These are phyloP conservation scores for Curvularia spicifera DNA, from an alignment of 2,329 filamentous ascomycete species.

Conservation along the genomic window DNA sequence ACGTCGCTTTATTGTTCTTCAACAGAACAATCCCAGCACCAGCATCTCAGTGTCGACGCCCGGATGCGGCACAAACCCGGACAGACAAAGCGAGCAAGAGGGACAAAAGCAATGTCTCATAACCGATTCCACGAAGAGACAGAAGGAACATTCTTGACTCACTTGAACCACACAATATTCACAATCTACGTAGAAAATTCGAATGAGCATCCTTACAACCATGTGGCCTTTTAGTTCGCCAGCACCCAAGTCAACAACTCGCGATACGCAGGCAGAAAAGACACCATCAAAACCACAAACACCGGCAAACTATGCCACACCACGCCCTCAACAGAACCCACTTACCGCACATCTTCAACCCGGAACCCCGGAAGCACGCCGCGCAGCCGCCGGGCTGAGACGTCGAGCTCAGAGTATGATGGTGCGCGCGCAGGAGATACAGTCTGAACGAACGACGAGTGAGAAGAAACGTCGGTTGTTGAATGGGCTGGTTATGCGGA, in stretches of 20 bases:
- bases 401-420: neutral
- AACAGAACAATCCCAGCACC: neutral
- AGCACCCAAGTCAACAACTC: neutral
- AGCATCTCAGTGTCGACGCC: neutral
- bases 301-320: neutral
- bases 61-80: neutral
- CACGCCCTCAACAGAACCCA: neutral
- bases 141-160: too few relatives aligned
- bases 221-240: neutral
- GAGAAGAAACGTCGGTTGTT: too few relatives aligned
- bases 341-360: neutral
- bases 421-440: neutral
- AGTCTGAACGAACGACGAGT: neutral
- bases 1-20: neutral
- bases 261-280: too few relatives aligned
- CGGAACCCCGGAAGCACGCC: neutral
- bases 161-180: too few relatives aligned
- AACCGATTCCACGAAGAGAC: too few relatives aligned
- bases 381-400: neutral
- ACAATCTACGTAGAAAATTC: too few relatives aligned
- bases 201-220: neutral
- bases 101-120: neutral
- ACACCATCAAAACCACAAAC: neutral
- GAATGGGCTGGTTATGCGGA: too few relatives aligned
- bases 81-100: constrained; percentile 21